phyloP scores from a whole-genome alignment of 345 rosid species.

The Microthlaspi erraticum region DNA sequence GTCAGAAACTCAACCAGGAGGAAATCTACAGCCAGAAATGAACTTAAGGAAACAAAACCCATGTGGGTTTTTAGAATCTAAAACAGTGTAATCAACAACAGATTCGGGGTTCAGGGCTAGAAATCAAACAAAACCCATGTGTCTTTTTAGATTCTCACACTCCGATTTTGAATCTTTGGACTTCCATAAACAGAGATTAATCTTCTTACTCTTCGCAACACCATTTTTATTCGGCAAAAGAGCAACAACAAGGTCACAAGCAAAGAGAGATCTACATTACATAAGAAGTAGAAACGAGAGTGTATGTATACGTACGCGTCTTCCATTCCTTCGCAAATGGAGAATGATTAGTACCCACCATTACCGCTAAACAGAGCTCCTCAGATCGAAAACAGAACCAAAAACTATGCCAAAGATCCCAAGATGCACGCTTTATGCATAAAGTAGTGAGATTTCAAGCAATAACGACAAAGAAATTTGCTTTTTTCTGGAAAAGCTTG shows the following conservation, averaged over 20 bases:
- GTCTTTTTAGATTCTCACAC: neutral
- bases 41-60: neutral
- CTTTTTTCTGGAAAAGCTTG: neutral
- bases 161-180: neutral
- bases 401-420: neutral
- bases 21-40: slow-evolving; percentile 1
- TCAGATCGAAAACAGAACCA: neutral
- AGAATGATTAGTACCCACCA: slow-evolving; percentile 22
- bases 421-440: slow-evolving; percentile 31
- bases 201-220: neutral
- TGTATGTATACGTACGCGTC: slow-evolving; percentile 17
- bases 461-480: neutral
- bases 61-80: slow-evolving; percentile 12
- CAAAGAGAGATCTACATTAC: neutral
- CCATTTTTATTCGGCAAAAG: neutral
- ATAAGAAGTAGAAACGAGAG: slow-evolving; percentile 18
- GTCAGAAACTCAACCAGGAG: neutral
- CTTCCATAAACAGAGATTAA: slow-evolving; percentile 8
- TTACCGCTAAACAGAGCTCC: slow-evolving; percentile 29
- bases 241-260: slow-evolving; percentile 12
- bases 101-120: neutral
- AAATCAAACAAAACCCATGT: neutral
- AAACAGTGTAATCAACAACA: slow-evolving; percentile 16
- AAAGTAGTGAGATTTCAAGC: slow-evolving; percentile 23
- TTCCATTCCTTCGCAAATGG: neutral